Percentiles rank a stretch among this genome's conserved stretches.
Conservation (phyloP, 148 eudicot genomes). For the Cornus kousa region DNA sequence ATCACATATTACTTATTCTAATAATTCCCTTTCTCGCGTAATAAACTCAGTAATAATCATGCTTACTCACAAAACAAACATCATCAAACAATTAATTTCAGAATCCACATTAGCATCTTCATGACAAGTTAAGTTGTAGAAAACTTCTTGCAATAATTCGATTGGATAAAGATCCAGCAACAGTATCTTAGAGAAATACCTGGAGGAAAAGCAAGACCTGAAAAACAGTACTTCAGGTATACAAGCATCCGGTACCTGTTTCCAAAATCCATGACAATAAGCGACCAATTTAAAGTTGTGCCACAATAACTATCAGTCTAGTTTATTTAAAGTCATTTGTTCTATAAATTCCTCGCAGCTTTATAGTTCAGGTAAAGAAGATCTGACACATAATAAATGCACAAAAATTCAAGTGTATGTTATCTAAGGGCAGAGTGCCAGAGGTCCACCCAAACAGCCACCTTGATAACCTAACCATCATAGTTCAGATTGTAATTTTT, state of each 20-base stretch:
- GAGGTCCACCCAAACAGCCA: neutral
- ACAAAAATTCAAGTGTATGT: neutral
- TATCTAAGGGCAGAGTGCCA: neutral
- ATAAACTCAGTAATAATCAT: neutral
- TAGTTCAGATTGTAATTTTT: neutral
- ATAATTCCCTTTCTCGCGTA: neutral
- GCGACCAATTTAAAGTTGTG: conserved; percentile 2
- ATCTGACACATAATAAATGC: neutral
- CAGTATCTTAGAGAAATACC: conserved; percentile 40
- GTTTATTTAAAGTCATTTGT: neutral
- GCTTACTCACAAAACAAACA: neutral
- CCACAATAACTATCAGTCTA: neutral
- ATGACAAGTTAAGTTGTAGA: neutral
- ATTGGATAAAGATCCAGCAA: neutral
- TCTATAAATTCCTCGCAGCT: neutral
- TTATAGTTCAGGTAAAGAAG: neutral
- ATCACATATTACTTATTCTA: neutral
- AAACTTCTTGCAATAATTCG: neutral
- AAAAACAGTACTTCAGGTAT: conserved; percentile 93
- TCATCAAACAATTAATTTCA: neutral
- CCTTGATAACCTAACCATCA: neutral
- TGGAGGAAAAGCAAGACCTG: conserved; percentile 93
- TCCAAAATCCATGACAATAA: conserved; percentile 16
- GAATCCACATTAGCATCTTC: conserved; percentile 5
- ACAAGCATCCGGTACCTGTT: conserved; percentile 90